Evolutionary conservation across 108 stramenopile species (phyloP), one percentile per base, ranked within the genome.

Genomic region (Nitzschia putrida): DNA sequence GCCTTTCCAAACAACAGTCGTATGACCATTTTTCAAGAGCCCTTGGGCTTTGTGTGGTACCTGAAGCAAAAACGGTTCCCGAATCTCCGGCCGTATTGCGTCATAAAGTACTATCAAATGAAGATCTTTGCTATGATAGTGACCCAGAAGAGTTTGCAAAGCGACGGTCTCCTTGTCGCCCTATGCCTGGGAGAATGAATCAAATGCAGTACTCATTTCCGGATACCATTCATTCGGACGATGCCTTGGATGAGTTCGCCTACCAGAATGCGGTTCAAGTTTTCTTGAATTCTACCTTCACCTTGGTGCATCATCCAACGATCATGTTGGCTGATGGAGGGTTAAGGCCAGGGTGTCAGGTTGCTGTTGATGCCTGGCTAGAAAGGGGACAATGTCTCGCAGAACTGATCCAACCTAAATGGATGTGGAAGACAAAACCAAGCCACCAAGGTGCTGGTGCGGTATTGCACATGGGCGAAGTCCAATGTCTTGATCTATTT

Each of bases 71-170:
- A 12, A 49, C 40, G 0, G 51, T 53, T 16, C 40, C 51, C 24
- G 65, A 55, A 8, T 39, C 49, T n/a, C 61, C 56, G 61, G 18
- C 44, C 12, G 10, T 8, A 8, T 43, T 41, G 7, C 39, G 22
- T 21, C 0, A 24, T 47, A 42, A 41, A 45, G 0, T 53, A 20
- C 8, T 49, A 29, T 29, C 21, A 12, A 71, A 78, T 26, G 72
- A 74, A 13, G 64, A 63, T 25, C 37, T 61, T 24, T 79, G 61
- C 58, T 83, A 83, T 47, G 83, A 83, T 39, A 76, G 75, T 23
- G 83, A 83, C 50, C 83, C 83, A 16, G 83, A 83, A 61, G 78
- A 79, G n/a, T 74, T 76, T 65, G 66, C 66, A 12, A 66, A 67
- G 16, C 40, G 52, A 22, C 54, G 77, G 18, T 41, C 25, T 11